Base-by-base conservation (phyloP, 2,329 filamentous ascomycete species). In the Exophiala phaeomuriformis region DNA sequence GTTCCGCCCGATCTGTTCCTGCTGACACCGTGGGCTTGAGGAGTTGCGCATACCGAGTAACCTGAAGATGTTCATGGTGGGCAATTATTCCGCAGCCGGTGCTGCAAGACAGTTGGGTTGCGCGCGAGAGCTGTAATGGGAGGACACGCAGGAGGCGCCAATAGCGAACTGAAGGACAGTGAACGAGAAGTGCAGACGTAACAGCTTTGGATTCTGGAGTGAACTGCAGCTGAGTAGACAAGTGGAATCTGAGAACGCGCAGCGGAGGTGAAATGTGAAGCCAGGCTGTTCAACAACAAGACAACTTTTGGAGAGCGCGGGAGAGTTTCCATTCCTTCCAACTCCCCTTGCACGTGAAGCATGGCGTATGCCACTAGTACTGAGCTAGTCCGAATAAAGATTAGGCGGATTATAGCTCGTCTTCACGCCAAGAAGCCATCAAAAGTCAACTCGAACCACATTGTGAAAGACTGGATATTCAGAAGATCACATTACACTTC, bases 1-100 rank as follows among this genome's bases (percentile, higher is more conserved):
- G 19, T 19, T 19, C 19, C 19, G 19, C 19, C 19, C 19, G 19
- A 19, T 19, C 19, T 19, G 19, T 19, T 19, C 19, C 2, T 19
- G 19, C 19, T 19, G 19, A 19, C 2, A 19, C 19, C 19, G 19
- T 19, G 19, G 29, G 12, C 3, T 7, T 10, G 4, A 8, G 28
- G 40, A 28, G 40, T 41, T 19, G 53, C 63, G 28, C 76, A 57
- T 73, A 86, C 83, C 83, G 67, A 82, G 67, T 65, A 86, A 72
- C 66, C 83, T 73, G 74, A 87, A 87, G 68, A 85, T 73, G 73
- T 86, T 87, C 83, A 86, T 85, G 63, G 59, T 78, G 69, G 63
- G 49, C 49, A 47, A 30, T 12, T n/a, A n/a, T 35, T 31, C 28
- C 32, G 56, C 56, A 61, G 53, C 56, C 35, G 46, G 30, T 37